Base-by-base conservation (phyloP, 371 early-diverging fungal genomes). In the Lichtheimia corymbifera region DNA sequence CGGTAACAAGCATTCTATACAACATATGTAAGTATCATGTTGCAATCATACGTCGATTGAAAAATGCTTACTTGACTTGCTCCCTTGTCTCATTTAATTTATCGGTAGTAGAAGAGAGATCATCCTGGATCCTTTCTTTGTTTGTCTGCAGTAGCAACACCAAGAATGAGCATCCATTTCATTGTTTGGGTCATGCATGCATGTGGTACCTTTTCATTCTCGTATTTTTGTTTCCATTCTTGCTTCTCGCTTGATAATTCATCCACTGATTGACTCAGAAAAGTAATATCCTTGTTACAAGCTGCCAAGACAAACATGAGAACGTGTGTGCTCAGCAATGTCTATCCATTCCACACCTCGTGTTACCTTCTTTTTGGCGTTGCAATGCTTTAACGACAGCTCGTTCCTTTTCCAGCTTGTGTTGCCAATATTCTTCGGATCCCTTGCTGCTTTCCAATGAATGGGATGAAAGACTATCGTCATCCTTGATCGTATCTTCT, bases 361-460 rank as follows among this genome's bases (percentile, higher is more conserved):
- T 18, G 13, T 61, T 61, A 73, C 76, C 76, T 72, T 77, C 74
- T 77, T 77, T 77, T 41, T 77, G 77, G 15, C 70, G 64, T 49
- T 77, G 77, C 30, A 77, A 65, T 55, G 71, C 72, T 35, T 70
- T 68, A 5, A 72, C 70, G 4, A 72, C 66, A 20, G 74, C 72
- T 13, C 65, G 65, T 61, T 77, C 77, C 54, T 70, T 73, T 24
- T 77, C 77, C 22, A 77, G 62, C 22, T 63, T 54, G 9, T 24
- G 35, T 6, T 54, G 61, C 61, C 54, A 61, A 28, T 28, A 61
- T 2, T 40, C 59, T 20, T 58, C 59, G 7, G 54, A 47, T 25
- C 47, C 24, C 30, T 61, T 40, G 25, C 13, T 45, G 18, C 35
- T 61, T 49, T 14, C 30, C 12, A n/a, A 57, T 27, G 41, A 63